Evolutionary conservation across 208 protist species (phyloP).

Genomic region (Phytomonas francai): DNA sequence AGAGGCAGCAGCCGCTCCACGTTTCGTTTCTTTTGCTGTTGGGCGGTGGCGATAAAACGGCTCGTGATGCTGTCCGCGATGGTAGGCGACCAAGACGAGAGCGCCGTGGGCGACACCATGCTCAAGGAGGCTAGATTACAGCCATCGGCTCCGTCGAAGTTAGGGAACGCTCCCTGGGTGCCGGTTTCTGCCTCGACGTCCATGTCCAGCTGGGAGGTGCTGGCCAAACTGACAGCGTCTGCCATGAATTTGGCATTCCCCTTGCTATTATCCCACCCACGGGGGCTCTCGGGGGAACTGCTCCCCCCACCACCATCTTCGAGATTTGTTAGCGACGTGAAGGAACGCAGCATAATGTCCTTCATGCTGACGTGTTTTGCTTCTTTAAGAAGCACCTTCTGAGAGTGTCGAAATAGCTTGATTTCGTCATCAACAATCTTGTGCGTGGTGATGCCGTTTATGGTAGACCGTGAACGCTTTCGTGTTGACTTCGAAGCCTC

Average conservation of each 20-base stretch:
- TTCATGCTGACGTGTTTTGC: conserved; percentile 52
- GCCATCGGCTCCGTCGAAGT: not conserved
- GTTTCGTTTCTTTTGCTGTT: conserved; percentile 43
- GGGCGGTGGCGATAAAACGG: conserved; percentile 61
- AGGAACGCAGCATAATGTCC: conserved; percentile 30
- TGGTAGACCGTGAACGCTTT: not conserved
- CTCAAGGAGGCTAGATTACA: not conserved
- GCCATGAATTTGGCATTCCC: not conserved
- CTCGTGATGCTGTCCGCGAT: conserved; percentile 55
- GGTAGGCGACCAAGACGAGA: conserved; percentile 53
- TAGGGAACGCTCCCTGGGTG: not conserved
- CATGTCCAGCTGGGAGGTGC: not conserved
- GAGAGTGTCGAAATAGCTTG: conserved; percentile 20
- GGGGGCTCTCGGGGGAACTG: not conserved
- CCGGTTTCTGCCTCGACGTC: not conserved
- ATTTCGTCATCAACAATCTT: not conserved
- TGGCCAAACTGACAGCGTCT: not conserved
- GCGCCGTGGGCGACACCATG: conserved; percentile 16
- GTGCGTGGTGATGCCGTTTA: not conserved
- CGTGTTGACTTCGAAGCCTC: not conserved
- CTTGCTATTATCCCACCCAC: not conserved
- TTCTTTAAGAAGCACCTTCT: conserved; percentile 60
- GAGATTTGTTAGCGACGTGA: not conserved
- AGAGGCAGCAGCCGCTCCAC: conserved; percentile 53
- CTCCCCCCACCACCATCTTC: not conserved